Conservation (phyloP, 352 stramenopile genomes). For the Globisporangium emineosum region DNA sequence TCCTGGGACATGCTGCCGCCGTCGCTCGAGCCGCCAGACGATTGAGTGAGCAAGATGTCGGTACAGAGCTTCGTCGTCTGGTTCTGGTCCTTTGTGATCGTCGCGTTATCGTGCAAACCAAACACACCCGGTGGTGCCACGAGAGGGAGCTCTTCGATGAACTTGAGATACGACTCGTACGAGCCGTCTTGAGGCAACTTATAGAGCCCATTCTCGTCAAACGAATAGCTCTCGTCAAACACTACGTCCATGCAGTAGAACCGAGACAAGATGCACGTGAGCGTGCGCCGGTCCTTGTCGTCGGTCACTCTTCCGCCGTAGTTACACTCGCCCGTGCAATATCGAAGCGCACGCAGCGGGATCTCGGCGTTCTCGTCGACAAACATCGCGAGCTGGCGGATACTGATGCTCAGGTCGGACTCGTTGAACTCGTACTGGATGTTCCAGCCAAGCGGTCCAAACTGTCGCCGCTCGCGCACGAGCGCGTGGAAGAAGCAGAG, state of each 20-base stretch:
- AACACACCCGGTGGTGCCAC: conserved; percentile 90
- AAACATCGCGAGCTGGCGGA: conserved; percentile 91
- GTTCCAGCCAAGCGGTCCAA: conserved; percentile 93
- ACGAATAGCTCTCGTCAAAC: conserved; percentile 56
- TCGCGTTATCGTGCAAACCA: conserved; percentile 92
- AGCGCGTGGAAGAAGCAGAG: conserved; percentile 92
- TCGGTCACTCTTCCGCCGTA: conserved; percentile 86
- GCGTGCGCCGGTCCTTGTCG: conserved; percentile 78
- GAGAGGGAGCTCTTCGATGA: conserved; percentile 85
- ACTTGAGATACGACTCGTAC: conserved; percentile 77
- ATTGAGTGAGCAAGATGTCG: conserved; percentile 91
- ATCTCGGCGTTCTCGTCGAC: conserved; percentile 89
- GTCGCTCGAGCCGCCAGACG: conserved; percentile 60
- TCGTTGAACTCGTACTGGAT: conserved; percentile 97
- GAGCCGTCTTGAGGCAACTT: conserved; percentile 68
- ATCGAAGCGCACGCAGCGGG: conserved; percentile 69
- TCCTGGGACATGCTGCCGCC: conserved; percentile 78
- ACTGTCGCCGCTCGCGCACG: conserved; percentile 91
- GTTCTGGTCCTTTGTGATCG: conserved; percentile 94
- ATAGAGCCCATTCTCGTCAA: conserved; percentile 71
- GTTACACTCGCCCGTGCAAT: conserved; percentile 85
- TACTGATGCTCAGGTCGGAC: conserved; percentile 91
- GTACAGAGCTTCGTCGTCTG: conserved; percentile 92
- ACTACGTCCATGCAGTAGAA: conserved; percentile 79
- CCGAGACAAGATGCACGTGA: conserved; percentile 65